Percentiles rank a stretch among this genome's conserved stretches.
Evolutionary conservation across 2,329 filamentous ascomycete species (phyloP).

Genomic region (Fusarium transvaalense): DNA sequence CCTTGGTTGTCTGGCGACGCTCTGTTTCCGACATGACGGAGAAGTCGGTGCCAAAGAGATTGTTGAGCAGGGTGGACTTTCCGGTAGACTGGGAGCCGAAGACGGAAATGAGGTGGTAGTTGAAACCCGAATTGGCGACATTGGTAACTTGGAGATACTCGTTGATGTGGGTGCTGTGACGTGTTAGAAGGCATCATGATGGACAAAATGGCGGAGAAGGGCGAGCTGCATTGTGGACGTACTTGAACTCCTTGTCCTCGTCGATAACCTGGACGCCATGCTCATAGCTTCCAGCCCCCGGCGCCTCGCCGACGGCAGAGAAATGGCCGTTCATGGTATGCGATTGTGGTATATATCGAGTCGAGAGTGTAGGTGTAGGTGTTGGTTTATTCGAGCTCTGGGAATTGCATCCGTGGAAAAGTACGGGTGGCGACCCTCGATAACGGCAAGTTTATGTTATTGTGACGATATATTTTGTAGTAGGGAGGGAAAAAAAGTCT

Average conservation of each 20-base stretch:
- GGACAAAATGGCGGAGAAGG: slow-evolving; percentile 17
- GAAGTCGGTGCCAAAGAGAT: slow-evolving; percentile 95
- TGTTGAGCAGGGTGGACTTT: slow-evolving; percentile 96
- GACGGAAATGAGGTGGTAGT: slow-evolving; percentile 98
- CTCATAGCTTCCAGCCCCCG: slow-evolving; percentile 77
- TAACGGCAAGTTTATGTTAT: slow-evolving; percentile 14
- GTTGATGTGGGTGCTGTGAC: slow-evolving; percentile 76
- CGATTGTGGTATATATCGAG: slow-evolving; percentile 32
- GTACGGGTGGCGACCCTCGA: slow-evolving; percentile 33
- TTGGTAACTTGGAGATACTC: slow-evolving; percentile 84
- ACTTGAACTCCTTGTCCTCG: slow-evolving; percentile 95
- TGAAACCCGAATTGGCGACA: slow-evolving; percentile 91
- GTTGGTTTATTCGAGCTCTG: slow-evolving; percentile 27
- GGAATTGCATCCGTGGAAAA: slow-evolving; percentile 39
- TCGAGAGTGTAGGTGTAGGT: slow-evolving; percentile 13
- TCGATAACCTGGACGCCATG: slow-evolving; percentile 98
- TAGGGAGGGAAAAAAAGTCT: not conserved
- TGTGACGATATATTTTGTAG: slow-evolving; percentile 17
- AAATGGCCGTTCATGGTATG: slow-evolving; percentile 82
- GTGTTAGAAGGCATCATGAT: slow-evolving; percentile 30
- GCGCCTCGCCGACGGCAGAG: slow-evolving; percentile 76
- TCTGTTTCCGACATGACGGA: slow-evolving; percentile 98
- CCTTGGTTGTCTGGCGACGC: slow-evolving; percentile 96
- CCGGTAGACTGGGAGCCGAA: slow-evolving; percentile 99
- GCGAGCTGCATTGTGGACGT: slow-evolving; percentile 54